Base-by-base conservation (phyloP, 2,329 filamentous ascomycete species). In the Diaporthe capsici region DNA sequence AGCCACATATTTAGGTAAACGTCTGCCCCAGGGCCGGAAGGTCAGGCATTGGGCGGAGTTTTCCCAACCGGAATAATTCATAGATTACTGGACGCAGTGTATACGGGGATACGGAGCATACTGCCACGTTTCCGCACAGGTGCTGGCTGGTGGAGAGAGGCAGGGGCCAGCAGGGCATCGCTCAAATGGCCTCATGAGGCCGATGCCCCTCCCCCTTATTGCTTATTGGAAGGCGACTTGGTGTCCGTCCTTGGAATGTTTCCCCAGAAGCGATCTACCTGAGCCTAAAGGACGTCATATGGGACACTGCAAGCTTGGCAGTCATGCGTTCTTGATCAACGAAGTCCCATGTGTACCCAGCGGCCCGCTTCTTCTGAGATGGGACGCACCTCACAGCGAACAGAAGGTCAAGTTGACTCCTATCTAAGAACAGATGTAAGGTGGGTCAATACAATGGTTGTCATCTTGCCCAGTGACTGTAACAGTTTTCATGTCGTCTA, bases 221-320 rank as follows among this genome's bases (percentile, higher is more conserved):
- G 10, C 22, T 25, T 25, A 39, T 28, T 51, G 20, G 4, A 4
- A 25, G 31, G 4, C 12, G 20, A 68, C 8, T 9, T 37, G 63
- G 28, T 20, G 5, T 10, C 44, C 22, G 2, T 39, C 31, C 31
- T 12, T 51, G 63, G 47, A n/a, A 3, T 4, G 31, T 15, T 2
- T 10, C 44, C 34, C 28, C 28, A 31, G 8, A 51, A 15, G 10
- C 22, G 44, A 49, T 68, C 37, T 51, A 68, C 20, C 31, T 68
- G 63, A 68, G 13, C 44, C 13, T 25, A 10, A 22, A 2, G 22
- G 10, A 51, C 44, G 63, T 68, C 63, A 68, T 39, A 17, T 25
- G 17, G 63, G 20, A 39, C 28, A n/a, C 63, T 37, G 22, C 34
- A 15, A 25, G 44, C 63, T 68, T 68, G 63, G 63, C 63, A n/a